Conservation (phyloP, 2,329 filamentous ascomycete species). For the Teratosphaeria pseudoeucalypti region DNA sequence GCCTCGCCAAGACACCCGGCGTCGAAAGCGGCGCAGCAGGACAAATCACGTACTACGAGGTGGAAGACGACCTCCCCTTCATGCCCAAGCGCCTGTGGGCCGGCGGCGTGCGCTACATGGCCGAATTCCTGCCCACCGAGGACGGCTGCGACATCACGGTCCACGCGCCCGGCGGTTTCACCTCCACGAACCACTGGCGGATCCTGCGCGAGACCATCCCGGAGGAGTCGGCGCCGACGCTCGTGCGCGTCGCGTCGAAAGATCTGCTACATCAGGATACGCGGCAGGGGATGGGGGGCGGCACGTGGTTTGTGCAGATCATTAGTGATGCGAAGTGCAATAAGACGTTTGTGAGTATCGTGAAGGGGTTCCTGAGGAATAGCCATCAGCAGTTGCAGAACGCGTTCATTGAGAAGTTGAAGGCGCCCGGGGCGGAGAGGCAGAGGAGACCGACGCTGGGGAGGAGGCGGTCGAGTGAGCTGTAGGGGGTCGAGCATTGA, state of each 20-base stretch:
- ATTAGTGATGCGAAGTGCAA: slow-evolving; percentile 23
- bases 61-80: slow-evolving; percentile 27
- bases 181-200: slow-evolving; percentile 23
- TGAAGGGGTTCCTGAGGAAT: slow-evolving; percentile 25
- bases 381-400: slow-evolving; percentile 20
- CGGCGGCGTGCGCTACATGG: slow-evolving; percentile 23
- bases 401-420: slow-evolving; percentile 22
- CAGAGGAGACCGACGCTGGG: slow-evolving; percentile 13
- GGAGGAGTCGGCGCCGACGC: slow-evolving; percentile 7
- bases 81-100: slow-evolving; percentile 25
- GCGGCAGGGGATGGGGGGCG: slow-evolving; percentile 1
- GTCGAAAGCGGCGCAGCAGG: neutral
- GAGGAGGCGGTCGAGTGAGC: slow-evolving; percentile 7
- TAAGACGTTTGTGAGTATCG: slow-evolving; percentile 22
- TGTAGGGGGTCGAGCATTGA: neutral
- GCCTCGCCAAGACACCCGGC: neutral
- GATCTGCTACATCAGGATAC: slow-evolving; percentile 15
- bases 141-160: slow-evolving; percentile 26
- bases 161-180: slow-evolving; percentile 26
- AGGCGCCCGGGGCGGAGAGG: slow-evolving; percentile 5
- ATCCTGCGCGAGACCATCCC: slow-evolving; percentile 16
- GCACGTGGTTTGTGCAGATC: slow-evolving; percentile 24
- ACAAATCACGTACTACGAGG: slow-evolving; percentile 19
- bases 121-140: slow-evolving; percentile 18
- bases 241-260: slow-evolving; percentile 11